Percentiles rank a stretch among this genome's conserved stretches.
Conservation (phyloP, 495 filamentous ascomycete genomes). For the Penicillium verhagenii region DNA sequence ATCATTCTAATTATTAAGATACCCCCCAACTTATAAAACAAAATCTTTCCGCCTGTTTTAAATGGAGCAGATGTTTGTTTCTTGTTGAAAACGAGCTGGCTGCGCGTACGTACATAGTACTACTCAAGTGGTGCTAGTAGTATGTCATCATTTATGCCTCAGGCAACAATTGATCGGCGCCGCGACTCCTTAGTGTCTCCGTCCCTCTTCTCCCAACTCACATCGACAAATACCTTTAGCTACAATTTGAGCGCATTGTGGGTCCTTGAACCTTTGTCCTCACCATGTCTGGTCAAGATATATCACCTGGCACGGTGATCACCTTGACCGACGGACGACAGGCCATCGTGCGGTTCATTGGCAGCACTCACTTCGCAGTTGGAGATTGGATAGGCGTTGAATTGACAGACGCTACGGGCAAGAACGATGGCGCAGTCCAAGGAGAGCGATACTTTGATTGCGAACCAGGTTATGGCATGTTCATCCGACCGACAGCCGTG, state of each 20-base stretch:
- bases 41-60: too few species aligned
- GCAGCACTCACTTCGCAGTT: slow-evolving; percentile 70
- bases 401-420: slow-evolving; percentile 77
- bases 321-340: slow-evolving; percentile 72
- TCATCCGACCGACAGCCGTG: slow-evolving; percentile 65
- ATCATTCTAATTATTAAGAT: neutral
- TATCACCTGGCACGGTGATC: slow-evolving; percentile 57
- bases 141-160: slow-evolving; percentile 1
- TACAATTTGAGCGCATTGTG: slow-evolving; percentile 15
- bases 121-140: neutral
- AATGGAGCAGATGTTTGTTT: too few species aligned
- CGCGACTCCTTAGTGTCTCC: slow-evolving; percentile 19
- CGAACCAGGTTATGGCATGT: slow-evolving; percentile 78
- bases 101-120: too few species aligned
- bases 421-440: slow-evolving; percentile 92
- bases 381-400: slow-evolving; percentile 93
- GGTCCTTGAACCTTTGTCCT: slow-evolving; percentile 9
- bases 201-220: slow-evolving; percentile 11
- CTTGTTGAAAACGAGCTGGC: too few species aligned
- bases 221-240: slow-evolving; percentile 14
- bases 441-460: slow-evolving; percentile 92
- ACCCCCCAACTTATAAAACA: neutral
- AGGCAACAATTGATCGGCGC: slow-evolving; percentile 16
- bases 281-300: slow-evolving; percentile 36
- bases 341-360: slow-evolving; percentile 77